A percentile compares a stretch with the other conserved stretches of the same genome.
Conservation (phyloP, 2,329 filamentous ascomycete species). For the Fusarium sp. region DNA sequence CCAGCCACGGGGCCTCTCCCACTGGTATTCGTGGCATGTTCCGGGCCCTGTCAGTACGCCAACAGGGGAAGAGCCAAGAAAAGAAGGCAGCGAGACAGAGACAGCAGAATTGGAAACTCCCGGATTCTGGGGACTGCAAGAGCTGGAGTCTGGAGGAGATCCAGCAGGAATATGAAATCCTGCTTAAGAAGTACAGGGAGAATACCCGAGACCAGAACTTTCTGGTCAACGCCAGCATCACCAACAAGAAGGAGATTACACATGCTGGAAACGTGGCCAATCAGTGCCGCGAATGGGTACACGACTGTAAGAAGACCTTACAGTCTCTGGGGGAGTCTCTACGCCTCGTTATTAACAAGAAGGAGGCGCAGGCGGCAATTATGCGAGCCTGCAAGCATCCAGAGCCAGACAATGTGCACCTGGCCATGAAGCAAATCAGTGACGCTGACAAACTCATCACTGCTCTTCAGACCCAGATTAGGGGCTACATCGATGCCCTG, state of each 20-base stretch:
- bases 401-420: fast-evolving
- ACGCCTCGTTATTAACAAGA: background rate
- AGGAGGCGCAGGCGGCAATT: background rate
- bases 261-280: background rate
- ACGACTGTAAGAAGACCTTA: background rate
- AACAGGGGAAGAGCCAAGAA: no score
- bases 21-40: background rate
- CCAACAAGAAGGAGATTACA: background rate
- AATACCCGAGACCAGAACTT: background rate
- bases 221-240: background rate
- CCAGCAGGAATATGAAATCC: background rate
- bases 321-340: no score
- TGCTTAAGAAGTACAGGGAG: background rate
- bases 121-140: background rate
- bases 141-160: background rate
- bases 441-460: background rate
- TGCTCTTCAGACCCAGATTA: background rate
- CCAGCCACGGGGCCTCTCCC: background rate
- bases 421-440: background rate
- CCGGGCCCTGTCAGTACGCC: no score
- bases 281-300: background rate
- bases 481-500: background rate
- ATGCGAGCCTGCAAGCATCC: background rate
- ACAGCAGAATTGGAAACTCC: no score
- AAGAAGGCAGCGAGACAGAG: no score